Conservation (phyloP, 306 rosid species). For the Cucumis cinereus region DNA sequence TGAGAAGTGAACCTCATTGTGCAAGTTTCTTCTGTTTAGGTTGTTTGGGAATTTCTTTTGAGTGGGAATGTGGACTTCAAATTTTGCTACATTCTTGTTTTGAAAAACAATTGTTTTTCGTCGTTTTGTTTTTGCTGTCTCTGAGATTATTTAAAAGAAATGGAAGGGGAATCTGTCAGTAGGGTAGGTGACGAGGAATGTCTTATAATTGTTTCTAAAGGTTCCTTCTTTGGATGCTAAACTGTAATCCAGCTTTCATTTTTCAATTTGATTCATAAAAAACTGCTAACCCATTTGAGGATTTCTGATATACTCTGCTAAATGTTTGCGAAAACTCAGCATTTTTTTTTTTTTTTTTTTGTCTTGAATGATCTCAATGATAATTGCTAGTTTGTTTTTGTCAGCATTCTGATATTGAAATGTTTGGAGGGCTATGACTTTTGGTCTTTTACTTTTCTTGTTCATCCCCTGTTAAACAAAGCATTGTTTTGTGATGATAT, state of each 20-base stretch:
- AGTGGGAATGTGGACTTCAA: background rate
- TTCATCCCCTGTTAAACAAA: background rate
- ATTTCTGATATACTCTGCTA: background rate
- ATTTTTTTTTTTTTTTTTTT: background rate
- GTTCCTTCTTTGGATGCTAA: background rate
- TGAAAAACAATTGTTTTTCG: background rate
- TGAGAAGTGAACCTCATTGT: background rate
- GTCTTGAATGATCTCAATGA: background rate
- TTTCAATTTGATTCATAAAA: background rate
- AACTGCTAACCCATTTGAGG: background rate
- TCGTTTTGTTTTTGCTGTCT: background rate
- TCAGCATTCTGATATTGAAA: background rate
- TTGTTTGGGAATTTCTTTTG: background rate
- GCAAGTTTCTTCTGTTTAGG: background rate
- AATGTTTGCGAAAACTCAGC: background rate
- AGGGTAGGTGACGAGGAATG: background rate
- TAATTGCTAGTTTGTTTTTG: background rate
- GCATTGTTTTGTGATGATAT: background rate
- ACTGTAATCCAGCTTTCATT: background rate
- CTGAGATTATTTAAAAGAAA: background rate
- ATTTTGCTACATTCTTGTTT: background rate
- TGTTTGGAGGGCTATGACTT: background rate
- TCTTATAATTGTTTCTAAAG: background rate
- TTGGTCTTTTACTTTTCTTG: background rate
- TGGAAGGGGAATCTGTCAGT: background rate